Evolutionary conservation across 257 asterid genomes (phyloP).

Genomic region (Gentiana dahurica): DNA sequence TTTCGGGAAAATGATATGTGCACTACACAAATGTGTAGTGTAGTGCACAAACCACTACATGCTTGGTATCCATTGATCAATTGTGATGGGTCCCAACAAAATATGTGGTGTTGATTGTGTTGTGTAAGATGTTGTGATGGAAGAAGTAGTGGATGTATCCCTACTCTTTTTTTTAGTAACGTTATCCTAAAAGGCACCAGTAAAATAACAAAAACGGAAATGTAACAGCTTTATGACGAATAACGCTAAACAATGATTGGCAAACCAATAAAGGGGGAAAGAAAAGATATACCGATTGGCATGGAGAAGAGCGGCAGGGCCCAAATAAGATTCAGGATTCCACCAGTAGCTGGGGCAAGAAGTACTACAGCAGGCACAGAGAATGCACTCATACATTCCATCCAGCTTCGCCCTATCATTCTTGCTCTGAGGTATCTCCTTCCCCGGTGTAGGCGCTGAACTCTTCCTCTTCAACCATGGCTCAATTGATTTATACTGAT

Average conservation of each 20-base stretch:
- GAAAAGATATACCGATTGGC: conserved; percentile 51
- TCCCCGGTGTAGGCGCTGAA: conserved; percentile 47
- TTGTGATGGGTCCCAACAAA: no score
- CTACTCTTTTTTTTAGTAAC: no score
- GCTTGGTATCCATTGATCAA: no score
- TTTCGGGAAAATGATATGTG: no score
- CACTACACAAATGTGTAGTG: no score
- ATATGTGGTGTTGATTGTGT: no score
- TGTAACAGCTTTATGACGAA: background rate
- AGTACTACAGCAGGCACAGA: conserved; percentile 94
- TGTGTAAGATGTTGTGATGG: no score
- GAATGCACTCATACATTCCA: conserved; percentile 95
- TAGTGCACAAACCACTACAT: no score
- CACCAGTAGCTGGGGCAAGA: conserved; percentile 99
- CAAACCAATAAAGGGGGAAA: background rate
- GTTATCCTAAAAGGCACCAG: no score
- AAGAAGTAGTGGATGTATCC: no score
- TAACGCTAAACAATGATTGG: background rate
- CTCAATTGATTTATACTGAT: conserved; percentile 91
- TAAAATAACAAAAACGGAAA: background rate
- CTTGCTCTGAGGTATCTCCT: conserved; percentile 78
- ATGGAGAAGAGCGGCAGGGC: conserved; percentile 93
- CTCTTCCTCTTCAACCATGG: conserved; percentile 93
- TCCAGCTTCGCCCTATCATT: conserved; percentile 81
- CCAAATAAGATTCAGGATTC: conserved; percentile 96